phyloP scores from a whole-genome alignment of 345 rosid genomes.

The Conringia planisiliqua region DNA sequence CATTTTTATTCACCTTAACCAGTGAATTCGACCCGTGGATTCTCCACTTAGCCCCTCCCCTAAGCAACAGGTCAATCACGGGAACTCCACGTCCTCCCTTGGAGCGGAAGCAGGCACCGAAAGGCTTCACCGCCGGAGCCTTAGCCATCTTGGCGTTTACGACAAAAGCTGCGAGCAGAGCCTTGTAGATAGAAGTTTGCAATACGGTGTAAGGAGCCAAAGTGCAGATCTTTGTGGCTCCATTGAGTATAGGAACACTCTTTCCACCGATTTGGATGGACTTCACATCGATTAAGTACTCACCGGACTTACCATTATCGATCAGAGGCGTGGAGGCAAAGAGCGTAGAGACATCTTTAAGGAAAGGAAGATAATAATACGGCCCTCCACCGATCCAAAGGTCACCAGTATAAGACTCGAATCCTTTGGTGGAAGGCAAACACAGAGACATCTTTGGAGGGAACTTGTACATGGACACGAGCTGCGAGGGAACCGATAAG shows the following conservation, averaged over 20 bases:
- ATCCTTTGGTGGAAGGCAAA: conserved; percentile 15
- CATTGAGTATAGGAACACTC: not conserved
- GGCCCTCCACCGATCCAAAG: conserved; percentile 16
- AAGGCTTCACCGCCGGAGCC: conserved; percentile 23
- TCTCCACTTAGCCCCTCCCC: conserved; percentile 35
- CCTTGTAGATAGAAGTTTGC: conserved; percentile 31
- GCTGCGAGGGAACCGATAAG: conserved; percentile 10
- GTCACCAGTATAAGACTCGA: not conserved
- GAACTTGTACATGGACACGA: not conserved
- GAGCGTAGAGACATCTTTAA: not conserved
- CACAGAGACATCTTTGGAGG: conserved; percentile 15
- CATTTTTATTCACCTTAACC: conserved; percentile 24
- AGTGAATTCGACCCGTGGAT: conserved; percentile 36
- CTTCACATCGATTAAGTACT: conserved; percentile 31
- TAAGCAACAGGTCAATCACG: conserved; percentile 23
- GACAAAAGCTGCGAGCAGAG: conserved; percentile 1
- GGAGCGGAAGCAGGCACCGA: conserved; percentile 29
- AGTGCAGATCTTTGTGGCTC: conserved; percentile 32
- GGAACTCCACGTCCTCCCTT: conserved; percentile 21
- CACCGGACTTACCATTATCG: not conserved
- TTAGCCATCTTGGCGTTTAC: not conserved
- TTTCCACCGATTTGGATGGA: conserved; percentile 19
- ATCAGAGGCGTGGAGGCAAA: conserved; percentile 26
- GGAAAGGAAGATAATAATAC: not conserved
- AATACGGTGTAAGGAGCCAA: conserved; percentile 30